A percentile compares a stretch with the other conserved stretches of the same genome.
Evolutionary conservation across 2,329 filamentous ascomycete species (phyloP).

Genomic region (Fusarium proliferatum): DNA sequence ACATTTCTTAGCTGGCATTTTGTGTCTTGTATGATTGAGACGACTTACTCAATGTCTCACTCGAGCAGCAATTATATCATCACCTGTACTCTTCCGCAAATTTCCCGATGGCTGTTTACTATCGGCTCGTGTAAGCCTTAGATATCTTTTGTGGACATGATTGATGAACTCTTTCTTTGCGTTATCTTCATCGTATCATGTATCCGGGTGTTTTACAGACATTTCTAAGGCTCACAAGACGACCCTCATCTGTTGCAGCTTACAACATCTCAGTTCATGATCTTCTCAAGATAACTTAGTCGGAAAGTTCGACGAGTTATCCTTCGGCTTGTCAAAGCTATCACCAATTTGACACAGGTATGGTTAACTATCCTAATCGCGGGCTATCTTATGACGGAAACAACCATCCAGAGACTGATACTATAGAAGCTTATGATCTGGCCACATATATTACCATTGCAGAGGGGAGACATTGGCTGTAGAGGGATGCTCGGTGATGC

Average conservation of each 20-base stretch:
- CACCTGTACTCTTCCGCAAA: fast-evolving
- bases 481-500: neutral
- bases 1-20: neutral
- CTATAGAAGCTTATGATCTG: neutral
- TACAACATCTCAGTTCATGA: neutral
- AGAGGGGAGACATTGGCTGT: neutral
- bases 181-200: neutral
- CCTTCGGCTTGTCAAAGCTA: too few relatives aligned
- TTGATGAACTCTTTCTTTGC: neutral
- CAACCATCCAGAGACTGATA: fast-evolving
- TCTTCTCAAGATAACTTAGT: neutral
- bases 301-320: neutral
- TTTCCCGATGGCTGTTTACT: fast-evolving
- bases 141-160: neutral
- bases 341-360: too few relatives aligned
- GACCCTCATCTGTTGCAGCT: fast-evolving
- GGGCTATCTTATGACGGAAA: neutral
- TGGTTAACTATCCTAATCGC: neutral
- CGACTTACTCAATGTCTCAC: neutral
- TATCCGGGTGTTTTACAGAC: neutral
- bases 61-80: fast-evolving
- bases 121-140: fast-evolving
- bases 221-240: neutral
- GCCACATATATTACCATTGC: too few relatives aligned
- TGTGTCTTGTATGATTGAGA: neutral